Evolutionary conservation across 2,329 filamentous ascomycete species (phyloP).

Genomic region (Venturia carpophila): DNA sequence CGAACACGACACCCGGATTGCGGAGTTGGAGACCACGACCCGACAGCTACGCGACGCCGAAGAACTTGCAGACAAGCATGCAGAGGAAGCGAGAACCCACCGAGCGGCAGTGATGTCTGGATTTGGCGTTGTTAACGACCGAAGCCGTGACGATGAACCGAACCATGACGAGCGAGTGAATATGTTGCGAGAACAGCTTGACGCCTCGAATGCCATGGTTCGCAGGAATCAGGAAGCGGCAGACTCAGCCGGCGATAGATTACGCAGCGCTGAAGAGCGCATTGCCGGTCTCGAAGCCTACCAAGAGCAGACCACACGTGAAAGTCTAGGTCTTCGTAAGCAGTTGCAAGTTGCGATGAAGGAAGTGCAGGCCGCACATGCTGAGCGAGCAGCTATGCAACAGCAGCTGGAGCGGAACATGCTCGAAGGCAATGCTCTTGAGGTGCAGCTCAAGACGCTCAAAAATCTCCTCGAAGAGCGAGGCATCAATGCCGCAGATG

Average conservation of each 20-base stretch:
- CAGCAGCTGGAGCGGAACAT: slow-evolving; percentile 77
- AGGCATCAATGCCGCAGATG: slow-evolving; percentile 69
- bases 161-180: slow-evolving; percentile 57
- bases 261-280: slow-evolving; percentile 87
- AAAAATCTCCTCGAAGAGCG: slow-evolving; percentile 89
- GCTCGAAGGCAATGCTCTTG: slow-evolving; percentile 86
- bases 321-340: slow-evolving; percentile 80
- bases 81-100: slow-evolving; percentile 78
- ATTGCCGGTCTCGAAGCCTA: slow-evolving; percentile 95
- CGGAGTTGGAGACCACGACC: slow-evolving; percentile 66
- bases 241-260: slow-evolving; percentile 75
- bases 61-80: slow-evolving; percentile 78
- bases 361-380: slow-evolving; percentile 74
- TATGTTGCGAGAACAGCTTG: slow-evolving; percentile 72
- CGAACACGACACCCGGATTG: slow-evolving; percentile 72
- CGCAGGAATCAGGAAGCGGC: slow-evolving; percentile 86
- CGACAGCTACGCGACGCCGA: slow-evolving; percentile 77
- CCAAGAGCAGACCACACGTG: slow-evolving; percentile 91
- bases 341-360: slow-evolving; percentile 79
- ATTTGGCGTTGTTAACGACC: slow-evolving; percentile 62
- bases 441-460: slow-evolving; percentile 84
- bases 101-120: slow-evolving; percentile 75
- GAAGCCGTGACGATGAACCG: slow-evolving; percentile 44
- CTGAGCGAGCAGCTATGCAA: slow-evolving; percentile 73
- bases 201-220: slow-evolving; percentile 68